Base-by-base conservation (phyloP, 2,329 filamentous ascomycete species). In the Exophiala sp. region DNA sequence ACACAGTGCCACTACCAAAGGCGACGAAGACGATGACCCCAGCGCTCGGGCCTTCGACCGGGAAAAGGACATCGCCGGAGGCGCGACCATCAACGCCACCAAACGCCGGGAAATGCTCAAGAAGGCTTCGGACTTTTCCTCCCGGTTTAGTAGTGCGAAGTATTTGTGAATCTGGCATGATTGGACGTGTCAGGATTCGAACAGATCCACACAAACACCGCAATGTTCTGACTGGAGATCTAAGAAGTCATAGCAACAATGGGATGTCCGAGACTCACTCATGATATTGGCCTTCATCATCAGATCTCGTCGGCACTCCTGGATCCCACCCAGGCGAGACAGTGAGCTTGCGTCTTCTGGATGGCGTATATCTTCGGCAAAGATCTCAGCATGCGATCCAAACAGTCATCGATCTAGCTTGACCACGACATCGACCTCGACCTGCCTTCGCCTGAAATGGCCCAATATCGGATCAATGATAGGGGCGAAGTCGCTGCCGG, bases 61-160 rank as follows among this genome's bases (percentile, higher is more conserved):
- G 56, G 88, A 96, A 67, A 97, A 96, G 72, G 93, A 97, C 66
- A 95, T 97, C 81, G 85, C 81, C 32, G 71, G 87, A 2, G 83
- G 84, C 7, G 80, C 81, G 14, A 81, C 80, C 62, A 81, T 96
- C 46, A 85, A 82, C 21, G 73, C 82, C 58, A 76, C 82, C 29
- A 83, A 95, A 71, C 80, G 84, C 59, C 80, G 80, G 61, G 86
- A 96, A 60, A 73, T 97, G 72, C 66, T 96, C 52, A 85, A 80
- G 58, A 85, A 85, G 64, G 86, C 88, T 3, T 80, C 82, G 13
- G 85, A 89, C 62, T 95, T 96, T 69, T 83, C 85, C 2, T 84
- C 84, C 1, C 76, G 88, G 42, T 96, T 96, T 63, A 79, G 82
- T 14, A 85, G 86, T 58, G 89, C 89, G 0, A 78, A 67, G 45